A percentile compares a stretch with the other conserved stretches of the same genome.
phyloP scores from a whole-genome alignment of 768 basidiomycete species.

The Lentinula sp. region DNA sequence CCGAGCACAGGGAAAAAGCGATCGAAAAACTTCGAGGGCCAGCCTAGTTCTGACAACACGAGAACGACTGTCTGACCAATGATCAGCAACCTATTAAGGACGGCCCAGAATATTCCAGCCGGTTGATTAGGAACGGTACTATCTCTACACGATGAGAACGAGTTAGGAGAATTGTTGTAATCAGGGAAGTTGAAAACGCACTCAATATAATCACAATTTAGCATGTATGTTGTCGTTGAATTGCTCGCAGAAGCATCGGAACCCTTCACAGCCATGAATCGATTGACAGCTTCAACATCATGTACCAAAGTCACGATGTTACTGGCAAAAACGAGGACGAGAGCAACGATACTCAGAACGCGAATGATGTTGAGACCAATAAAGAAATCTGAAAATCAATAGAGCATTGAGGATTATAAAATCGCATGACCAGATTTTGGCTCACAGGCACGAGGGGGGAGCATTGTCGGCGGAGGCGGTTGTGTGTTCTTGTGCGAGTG shows the following conservation, averaged over 20 bases:
- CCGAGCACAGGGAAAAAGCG: conserved; percentile 93
- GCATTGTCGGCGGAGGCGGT: not conserved
- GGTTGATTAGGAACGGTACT: conserved; percentile 92
- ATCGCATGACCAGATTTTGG: not conserved
- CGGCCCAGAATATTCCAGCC: conserved; percentile 89
- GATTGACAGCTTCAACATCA: conserved; percentile 72
- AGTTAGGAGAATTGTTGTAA: not conserved
- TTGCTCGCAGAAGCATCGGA: conserved; percentile 25
- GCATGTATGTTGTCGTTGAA: conserved; percentile 19
- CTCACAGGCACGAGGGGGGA: conserved; percentile 8
- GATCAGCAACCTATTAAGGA: conserved; percentile 81
- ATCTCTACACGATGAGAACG: conserved; percentile 28
- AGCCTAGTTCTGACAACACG: conserved; percentile 70
- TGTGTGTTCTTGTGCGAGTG: not conserved
- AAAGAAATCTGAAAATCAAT: conserved; percentile 28
- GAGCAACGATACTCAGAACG: conserved; percentile 65
- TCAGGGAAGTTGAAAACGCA: conserved; percentile 27
- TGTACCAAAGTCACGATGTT: conserved; percentile 69
- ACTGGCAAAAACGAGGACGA: conserved; percentile 77
- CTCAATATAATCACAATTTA: conserved; percentile 79
- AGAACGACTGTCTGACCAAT: conserved; percentile 76
- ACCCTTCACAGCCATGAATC: conserved; percentile 38
- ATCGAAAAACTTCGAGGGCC: conserved; percentile 76
- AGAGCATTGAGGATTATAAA: not conserved
- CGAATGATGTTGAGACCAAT: conserved; percentile 77